Evolutionary conservation across 2,329 filamentous ascomycete species (phyloP), one percentile per base, ranked within the genome.

Genomic region (Ceratocystis cacaofunesta): DNA sequence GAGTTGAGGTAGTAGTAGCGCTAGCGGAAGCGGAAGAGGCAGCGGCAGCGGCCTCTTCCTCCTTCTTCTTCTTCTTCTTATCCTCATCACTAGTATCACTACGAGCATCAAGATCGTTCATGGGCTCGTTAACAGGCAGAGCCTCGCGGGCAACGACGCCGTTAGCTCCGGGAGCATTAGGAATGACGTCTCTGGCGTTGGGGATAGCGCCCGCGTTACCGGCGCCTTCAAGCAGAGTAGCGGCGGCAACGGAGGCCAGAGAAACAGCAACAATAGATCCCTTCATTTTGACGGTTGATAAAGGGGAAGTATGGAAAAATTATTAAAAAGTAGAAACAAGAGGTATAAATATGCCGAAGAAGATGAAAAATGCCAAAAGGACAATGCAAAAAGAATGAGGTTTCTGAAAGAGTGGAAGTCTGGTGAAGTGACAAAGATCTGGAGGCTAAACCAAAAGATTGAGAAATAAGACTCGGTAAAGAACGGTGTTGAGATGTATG

Each of bases 261-360:
- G 66, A 67, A 46, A 67, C 44, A 65, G 66, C 64, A 32, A 65
- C 62, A 19, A 67, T 22, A 65, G 66, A 67, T 36, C 66, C 66
- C 66, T 67, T 67, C 66, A 67, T 67, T 46, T 55, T 67, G 58
- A 62, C 22, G 28, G 25, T 30, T 3, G 46, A 22, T 50, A n/a
- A 36, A 36, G 5, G 46, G 1, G 28, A 19, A 19, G 22, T 50
- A 50, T 58, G 41, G 58, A 62, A 58, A 57, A 57, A 17, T 5
- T 28, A 48, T 62, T 62, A 65, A 17, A 61, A 57, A 57, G 60
- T 61, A 62, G 19, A 65, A 58, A 30, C 32, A 46, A 58, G 19
- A 43, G 43, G 58, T 50, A 32, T 36, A 25, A 67, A 58, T 61
- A 61, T 63, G 65, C 50, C 25, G 41, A 61, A 19, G 44, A 63